Conservation (phyloP, 1,139 yeast genomes). For the Diutina sp. region DNA sequence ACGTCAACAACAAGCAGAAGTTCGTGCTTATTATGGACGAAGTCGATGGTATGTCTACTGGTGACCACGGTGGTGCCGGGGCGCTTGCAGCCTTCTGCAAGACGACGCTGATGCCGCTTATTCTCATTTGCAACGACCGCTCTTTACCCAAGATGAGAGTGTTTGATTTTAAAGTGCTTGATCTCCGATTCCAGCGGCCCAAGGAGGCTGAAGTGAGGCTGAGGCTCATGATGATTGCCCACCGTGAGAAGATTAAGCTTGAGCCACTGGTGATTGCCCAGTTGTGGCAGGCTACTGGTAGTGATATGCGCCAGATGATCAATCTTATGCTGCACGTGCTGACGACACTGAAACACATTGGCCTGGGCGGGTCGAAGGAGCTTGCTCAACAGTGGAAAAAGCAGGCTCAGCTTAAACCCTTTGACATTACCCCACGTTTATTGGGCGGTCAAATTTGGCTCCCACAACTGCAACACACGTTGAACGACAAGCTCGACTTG, state of each 20-base stretch:
- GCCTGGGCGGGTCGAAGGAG: constrained; percentile 20
- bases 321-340: constrained; percentile 80
- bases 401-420: constrained; percentile 82
- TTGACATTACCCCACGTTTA: constrained; percentile 72
- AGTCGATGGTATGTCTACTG: constrained; percentile 99
- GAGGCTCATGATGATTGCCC: constrained; percentile 83
- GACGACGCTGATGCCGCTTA: constrained; percentile 78
- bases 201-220: constrained; percentile 70
- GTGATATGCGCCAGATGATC: constrained; percentile 91
- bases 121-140: constrained; percentile 88
- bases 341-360: constrained; percentile 51
- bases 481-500: constrained; percentile 77
- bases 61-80: constrained; percentile 98
- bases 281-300: constrained; percentile 71
- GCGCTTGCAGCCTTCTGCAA: constrained; percentile 82
- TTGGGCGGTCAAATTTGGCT: constrained; percentile 53
- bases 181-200: constrained; percentile 82
- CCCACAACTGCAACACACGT: constrained; percentile 35
- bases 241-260: constrained; percentile 66
- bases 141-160: constrained; percentile 92
- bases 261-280: constrained; percentile 77
- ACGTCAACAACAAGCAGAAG: constrained; percentile 22
- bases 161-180: constrained; percentile 76
- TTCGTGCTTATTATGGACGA: constrained; percentile 94
- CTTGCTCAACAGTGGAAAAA: constrained; percentile 74